These are phyloP conservation scores for Penicillium cinerascens DNA, from an alignment of 495 filamentous ascomycete species.

Conservation along the genomic window DNA sequence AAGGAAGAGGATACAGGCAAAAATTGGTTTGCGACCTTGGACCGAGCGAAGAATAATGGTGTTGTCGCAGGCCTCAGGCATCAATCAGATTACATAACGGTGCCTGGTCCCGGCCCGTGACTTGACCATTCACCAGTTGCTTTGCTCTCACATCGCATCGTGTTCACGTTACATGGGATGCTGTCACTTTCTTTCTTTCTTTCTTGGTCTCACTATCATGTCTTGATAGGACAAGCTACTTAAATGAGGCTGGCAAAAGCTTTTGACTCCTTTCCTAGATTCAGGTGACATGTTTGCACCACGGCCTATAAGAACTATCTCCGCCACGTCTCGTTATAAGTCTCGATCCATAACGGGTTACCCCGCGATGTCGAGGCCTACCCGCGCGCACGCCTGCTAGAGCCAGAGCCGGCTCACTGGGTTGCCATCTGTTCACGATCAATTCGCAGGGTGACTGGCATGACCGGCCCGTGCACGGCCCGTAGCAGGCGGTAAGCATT, in stretches of 20 bases:
- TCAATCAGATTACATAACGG: constrained; percentile 12
- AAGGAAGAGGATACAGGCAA: not conserved
- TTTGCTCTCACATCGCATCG: not conserved
- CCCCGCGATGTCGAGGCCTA: too few relatives aligned
- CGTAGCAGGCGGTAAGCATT: too few relatives aligned
- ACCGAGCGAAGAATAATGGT: constrained; percentile 4
- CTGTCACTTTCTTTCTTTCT: not conserved
- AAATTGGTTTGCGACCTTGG: not conserved
- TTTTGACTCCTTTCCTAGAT: not conserved
- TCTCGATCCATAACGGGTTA: too few relatives aligned
- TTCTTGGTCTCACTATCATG: not conserved
- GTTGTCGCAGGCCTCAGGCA: constrained; percentile 19
- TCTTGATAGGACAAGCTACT: not conserved
- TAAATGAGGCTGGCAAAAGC: not conserved
- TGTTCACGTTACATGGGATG: not conserved
- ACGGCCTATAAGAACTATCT: not conserved
- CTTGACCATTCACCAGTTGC: not conserved
- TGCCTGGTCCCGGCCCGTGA: constrained; percentile 1
- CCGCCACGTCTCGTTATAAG: not conserved
- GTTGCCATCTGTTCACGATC: too few relatives aligned
- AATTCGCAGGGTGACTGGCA: too few relatives aligned
- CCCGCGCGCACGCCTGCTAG: too few relatives aligned
- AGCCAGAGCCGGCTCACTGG: too few relatives aligned
- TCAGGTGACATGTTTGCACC: not conserved
- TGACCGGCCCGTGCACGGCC: too few relatives aligned